A percentile compares a stretch with the other conserved stretches of the same genome.
Evolutionary conservation across 768 basidiomycete genomes (phyloP).

Genomic region (Botryobasidium botryosum): DNA sequence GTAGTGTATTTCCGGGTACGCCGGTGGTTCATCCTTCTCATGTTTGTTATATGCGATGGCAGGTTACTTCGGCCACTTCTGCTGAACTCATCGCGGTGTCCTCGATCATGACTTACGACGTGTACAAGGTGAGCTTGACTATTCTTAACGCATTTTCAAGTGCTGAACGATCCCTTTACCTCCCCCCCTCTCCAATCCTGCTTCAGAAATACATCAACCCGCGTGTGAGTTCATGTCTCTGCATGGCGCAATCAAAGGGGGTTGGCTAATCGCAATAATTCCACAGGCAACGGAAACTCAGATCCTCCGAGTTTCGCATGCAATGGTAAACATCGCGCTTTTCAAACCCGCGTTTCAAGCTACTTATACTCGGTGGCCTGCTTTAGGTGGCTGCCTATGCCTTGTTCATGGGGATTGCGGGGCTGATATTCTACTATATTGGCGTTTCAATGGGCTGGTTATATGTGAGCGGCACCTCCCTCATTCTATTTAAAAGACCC

Average conservation of each 20-base stretch:
- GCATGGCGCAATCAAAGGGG: too few relatives aligned
- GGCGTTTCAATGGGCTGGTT: constrained; percentile 91
- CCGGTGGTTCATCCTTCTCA: constrained; percentile 6
- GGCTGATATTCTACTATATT: constrained; percentile 75
- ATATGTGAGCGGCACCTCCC: constrained; percentile 38
- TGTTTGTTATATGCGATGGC: not conserved
- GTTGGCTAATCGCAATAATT: too few relatives aligned
- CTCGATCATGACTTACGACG: constrained; percentile 64
- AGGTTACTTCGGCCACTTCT: constrained; percentile 41
- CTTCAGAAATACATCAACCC: constrained; percentile 63
- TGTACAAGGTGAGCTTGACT: constrained; percentile 42
- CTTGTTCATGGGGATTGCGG: constrained; percentile 65
- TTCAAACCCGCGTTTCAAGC: not conserved
- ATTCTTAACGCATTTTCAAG: not conserved
- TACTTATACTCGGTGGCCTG: not conserved
- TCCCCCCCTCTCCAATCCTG: not conserved
- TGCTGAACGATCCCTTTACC: too few relatives aligned
- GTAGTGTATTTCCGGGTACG: not conserved
- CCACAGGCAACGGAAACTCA: constrained; percentile 61
- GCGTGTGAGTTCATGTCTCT: too few relatives aligned
- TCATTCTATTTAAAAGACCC: not conserved
- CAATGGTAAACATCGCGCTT: constrained; percentile 28
- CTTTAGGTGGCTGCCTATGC: constrained; percentile 49
- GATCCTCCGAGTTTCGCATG: constrained; percentile 51
- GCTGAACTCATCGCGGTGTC: constrained; percentile 91